Conservation (phyloP, 495 filamentous ascomycete species). For the Platismatia glauca region DNA sequence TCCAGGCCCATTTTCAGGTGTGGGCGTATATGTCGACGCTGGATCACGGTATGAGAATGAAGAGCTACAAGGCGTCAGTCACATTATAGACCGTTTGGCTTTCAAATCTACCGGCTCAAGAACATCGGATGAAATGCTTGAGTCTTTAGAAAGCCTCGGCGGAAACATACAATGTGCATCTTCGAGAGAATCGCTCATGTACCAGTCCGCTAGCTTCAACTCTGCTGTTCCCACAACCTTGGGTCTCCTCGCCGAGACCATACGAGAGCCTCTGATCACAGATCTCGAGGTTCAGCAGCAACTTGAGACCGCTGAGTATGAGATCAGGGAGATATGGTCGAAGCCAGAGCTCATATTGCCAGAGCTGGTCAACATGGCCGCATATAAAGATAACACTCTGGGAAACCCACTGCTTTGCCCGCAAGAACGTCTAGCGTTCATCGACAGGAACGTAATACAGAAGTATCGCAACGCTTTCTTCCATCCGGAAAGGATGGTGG, state of each 20-base stretch:
- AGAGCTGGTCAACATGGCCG: conserved; percentile 88
- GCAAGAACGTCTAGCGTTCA: conserved; percentile 65
- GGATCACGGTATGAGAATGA: conserved; percentile 91
- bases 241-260: conserved; percentile 85
- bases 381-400: conserved; percentile 89
- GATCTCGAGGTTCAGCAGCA: conserved; percentile 82
- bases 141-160: conserved; percentile 74
- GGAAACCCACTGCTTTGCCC: conserved; percentile 92
- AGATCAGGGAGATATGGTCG: conserved; percentile 96
- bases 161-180: conserved; percentile 96
- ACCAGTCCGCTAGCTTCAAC: conserved; percentile 97
- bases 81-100: conserved; percentile 90
- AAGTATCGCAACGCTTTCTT: conserved; percentile 79
- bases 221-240: conserved; percentile 75
- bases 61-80: conserved; percentile 78
- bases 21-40: conserved; percentile 94
- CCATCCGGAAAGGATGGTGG: conserved; percentile 79
- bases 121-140: conserved; percentile 75
- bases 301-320: conserved; percentile 83
- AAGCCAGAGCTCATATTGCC: conserved; percentile 94
- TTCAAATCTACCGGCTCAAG: conserved; percentile 83
- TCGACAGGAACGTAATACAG: conserved; percentile 64
- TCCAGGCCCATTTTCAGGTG: conserved; percentile 87
- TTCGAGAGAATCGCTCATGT: conserved; percentile 94
- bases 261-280: conserved; percentile 80